These are phyloP conservation scores for Nitzschia palea DNA, from an alignment of 108 stramenopile species.

Conservation along the genomic window DNA sequence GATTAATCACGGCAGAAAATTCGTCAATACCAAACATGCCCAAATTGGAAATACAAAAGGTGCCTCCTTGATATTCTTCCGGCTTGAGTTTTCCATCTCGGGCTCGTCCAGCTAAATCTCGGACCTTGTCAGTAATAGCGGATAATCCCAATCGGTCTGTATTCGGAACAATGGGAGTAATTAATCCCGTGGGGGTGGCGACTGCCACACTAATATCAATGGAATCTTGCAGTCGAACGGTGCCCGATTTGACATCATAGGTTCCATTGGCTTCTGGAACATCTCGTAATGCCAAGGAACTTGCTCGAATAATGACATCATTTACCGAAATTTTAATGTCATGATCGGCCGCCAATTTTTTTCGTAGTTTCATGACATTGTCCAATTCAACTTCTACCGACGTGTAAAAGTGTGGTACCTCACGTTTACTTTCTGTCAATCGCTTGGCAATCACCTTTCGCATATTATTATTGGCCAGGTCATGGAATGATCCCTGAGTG, in stretches of 20 bases:
- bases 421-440: conserved; percentile 81
- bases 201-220: conserved; percentile 95
- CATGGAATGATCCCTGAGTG: conserved; percentile 61
- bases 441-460: conserved; percentile 63
- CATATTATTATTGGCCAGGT: conserved; percentile 60
- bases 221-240: conserved; percentile 81
- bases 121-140: conserved; percentile 68
- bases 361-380: conserved; percentile 76
- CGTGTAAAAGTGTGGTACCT: conserved; percentile 98
- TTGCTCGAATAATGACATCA: conserved; percentile 94
- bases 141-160: conserved; percentile 80
- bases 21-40: conserved; percentile 98
- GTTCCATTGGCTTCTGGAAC: conserved; percentile 93
- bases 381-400: conserved; percentile 90
- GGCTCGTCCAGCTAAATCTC: conserved; percentile 91
- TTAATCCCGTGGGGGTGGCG: conserved; percentile 76
- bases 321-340: conserved; percentile 81
- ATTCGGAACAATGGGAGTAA: conserved; percentile 86
- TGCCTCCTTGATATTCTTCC: conserved; percentile 97
- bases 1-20: conserved; percentile 92
- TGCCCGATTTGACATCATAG: conserved; percentile 69
- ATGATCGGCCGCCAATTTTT: conserved; percentile 60
- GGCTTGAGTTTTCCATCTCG: conserved; percentile 90
- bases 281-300: conserved; percentile 73
- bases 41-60: conserved; percentile 94